Evolutionary conservation across 225 moss, liverwort and hornwort species (phyloP).

Genomic region (Bryoerythrophyllum caledonicum): DNA sequence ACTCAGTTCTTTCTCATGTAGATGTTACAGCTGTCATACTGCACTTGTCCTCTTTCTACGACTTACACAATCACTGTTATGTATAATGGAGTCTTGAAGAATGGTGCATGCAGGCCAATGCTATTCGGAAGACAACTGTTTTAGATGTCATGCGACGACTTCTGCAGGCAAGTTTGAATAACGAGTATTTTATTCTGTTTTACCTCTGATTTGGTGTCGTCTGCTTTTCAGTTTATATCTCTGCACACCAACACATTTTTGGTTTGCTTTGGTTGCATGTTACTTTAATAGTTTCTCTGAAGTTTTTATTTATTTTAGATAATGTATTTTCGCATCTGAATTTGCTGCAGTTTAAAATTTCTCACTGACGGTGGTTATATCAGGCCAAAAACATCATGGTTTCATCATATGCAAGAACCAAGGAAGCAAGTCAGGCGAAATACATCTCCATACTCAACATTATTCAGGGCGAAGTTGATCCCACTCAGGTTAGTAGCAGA

Average conservation of each 20-base stretch:
- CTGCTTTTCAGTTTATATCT: slow-evolving; percentile 12
- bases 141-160: slow-evolving; percentile 98
- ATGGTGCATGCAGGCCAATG: slow-evolving; percentile 80
- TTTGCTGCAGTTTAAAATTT: slow-evolving; percentile 2
- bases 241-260: not conserved
- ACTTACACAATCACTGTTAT: not conserved
- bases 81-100: slow-evolving; percentile 9
- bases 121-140: slow-evolving; percentile 98
- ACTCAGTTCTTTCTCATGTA: slow-evolving; percentile 11
- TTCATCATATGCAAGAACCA: slow-evolving; percentile 97
- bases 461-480: slow-evolving; percentile 99
- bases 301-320: not conserved
- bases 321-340: not conserved
- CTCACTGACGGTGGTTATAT: slow-evolving; percentile 12
- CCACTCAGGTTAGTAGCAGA: slow-evolving; percentile 70
- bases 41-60: slow-evolving; percentile 1
- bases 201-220: not conserved
- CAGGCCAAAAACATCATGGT: slow-evolving; percentile 99
- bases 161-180: slow-evolving; percentile 68
- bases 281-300: not conserved
- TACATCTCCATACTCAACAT: slow-evolving; percentile 98
- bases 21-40: slow-evolving; percentile 4
- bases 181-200: not conserved
- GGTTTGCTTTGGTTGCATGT: slow-evolving; percentile 8
- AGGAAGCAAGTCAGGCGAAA: slow-evolving; percentile 98